Base-by-base conservation (phyloP, 768 basidiomycete species). In the Tricholoma saponaceum region DNA sequence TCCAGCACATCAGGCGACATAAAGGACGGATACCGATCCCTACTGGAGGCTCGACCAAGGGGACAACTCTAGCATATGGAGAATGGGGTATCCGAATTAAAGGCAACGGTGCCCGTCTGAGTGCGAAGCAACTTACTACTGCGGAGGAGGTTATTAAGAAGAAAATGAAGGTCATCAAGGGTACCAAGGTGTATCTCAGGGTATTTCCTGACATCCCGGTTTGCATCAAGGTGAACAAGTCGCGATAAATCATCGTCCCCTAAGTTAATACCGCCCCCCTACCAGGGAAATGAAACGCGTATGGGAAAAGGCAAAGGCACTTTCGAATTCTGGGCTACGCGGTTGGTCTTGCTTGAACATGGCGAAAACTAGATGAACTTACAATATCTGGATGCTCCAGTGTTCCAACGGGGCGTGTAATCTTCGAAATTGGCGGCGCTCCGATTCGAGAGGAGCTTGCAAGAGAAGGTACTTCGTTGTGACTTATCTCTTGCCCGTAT, bases 251-350 rank as follows among this genome's bases (percentile, higher is more conserved):
- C 30, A 1, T 18, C 16, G n/a, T n/a, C 9, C 26, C 3, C 16
- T 7, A n/a, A 49, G 2, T 9, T 50, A n/a, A 50, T 30, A 25
- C 6, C 2, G 7, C n/a, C 14, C n/a, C 25, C 5, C 14, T 13
- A 28, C 22, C 58, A 94, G 92, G 96, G 97, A 54, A 98, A 97
- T 65, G 95, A 98, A 73, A 95, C 94, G 5, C 90, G 97, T 80
- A 98, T 98, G 97, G 97, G 97, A 52, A 98, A 98, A 74, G 97
- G 97, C 58, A 99, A 99, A 72, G 97, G 97, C 47, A 84, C 90
- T 0, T 98, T 98, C 65, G 97, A 98, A 68, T 98, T 81, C 70
- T 99, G 97, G 97, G 92, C 95, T 25, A 92, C 90, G 58, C 84
- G 92, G 92, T 93, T 64, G 55, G 84, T 67, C 22, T 59, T n/a